Conservation (phyloP, 139 green algal genomes). For the Chlorella vulgaris region DNA sequence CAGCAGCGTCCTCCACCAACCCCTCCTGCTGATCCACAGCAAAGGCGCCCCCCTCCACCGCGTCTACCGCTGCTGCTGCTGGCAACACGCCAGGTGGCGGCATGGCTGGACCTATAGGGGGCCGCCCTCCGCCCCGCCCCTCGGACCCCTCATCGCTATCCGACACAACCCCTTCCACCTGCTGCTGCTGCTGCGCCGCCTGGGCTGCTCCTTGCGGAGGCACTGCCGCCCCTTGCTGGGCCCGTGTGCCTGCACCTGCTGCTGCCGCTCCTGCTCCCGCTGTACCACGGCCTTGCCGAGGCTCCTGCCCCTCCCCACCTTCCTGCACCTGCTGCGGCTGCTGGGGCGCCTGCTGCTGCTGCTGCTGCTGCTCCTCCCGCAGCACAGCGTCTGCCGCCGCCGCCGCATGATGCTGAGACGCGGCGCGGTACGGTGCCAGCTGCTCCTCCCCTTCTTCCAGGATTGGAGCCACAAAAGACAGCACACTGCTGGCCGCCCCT, state of each 20-base stretch:
- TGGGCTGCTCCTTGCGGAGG: not conserved
- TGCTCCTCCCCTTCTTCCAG: constrained; percentile 46
- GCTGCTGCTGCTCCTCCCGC: not conserved
- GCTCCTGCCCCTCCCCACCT: too few relatives aligned
- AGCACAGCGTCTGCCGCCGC: not conserved
- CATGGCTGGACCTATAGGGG: not conserved
- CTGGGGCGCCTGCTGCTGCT: not conserved
- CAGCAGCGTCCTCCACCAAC: constrained; percentile 19
- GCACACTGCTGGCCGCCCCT: not conserved
- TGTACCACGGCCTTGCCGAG: too few relatives aligned
- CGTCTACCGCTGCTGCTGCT: constrained; percentile 24
- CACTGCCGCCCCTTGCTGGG: not conserved
- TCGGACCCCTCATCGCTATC: not conserved
- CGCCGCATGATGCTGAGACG: not conserved
- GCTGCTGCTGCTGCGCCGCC: not conserved
- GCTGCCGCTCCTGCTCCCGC: too few relatives aligned
- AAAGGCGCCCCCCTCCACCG: constrained; percentile 11
- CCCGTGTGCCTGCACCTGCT: not conserved
- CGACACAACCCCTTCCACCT: not conserved
- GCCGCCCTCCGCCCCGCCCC: not conserved
- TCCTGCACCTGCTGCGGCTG: constrained; percentile 1
- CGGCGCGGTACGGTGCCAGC: constrained; percentile 21
- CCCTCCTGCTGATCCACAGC: not conserved
- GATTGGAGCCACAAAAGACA: constrained; percentile 45
- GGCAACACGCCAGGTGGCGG: not conserved